These are phyloP conservation scores for Penicillium manginii DNA, from an alignment of 495 filamentous ascomycete genomes.

Conservation along the genomic window DNA sequence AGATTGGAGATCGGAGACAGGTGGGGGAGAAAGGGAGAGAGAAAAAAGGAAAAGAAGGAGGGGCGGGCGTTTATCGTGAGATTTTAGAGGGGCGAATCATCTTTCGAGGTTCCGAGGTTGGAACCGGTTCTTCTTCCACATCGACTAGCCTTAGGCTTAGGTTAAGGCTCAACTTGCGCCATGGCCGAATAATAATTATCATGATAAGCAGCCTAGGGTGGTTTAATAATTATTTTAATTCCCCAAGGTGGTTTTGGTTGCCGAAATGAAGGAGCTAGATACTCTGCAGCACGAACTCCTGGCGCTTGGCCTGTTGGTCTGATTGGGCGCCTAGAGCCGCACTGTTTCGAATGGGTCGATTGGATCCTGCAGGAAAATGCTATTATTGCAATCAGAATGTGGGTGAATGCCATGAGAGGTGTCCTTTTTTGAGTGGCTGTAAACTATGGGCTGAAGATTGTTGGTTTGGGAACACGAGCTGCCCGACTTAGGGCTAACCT, in stretches of 20 bases:
- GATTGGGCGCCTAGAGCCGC: slow-evolving; percentile 24
- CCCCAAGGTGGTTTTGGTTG: not conserved
- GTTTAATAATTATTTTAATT: not conserved
- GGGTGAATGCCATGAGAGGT: not conserved
- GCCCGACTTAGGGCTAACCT: not conserved
- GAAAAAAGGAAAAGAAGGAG: slow-evolving; percentile 1
- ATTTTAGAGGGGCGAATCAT: slow-evolving; percentile 12
- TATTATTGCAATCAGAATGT: not conserved
- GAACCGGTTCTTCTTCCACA: not conserved
- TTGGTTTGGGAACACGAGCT: too few species aligned
- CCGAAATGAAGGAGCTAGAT: slow-evolving; percentile 1
- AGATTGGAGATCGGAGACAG: not conserved
- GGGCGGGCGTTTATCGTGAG: slow-evolving; percentile 1
- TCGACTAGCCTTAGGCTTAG: too few species aligned
- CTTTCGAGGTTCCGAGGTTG: not conserved
- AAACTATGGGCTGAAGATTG: too few species aligned
- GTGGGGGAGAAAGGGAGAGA: slow-evolving; percentile 9
- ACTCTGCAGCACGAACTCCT: slow-evolving; percentile 1
- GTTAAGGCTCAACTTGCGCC: too few species aligned
- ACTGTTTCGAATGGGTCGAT: not conserved
- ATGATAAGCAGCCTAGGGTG: not conserved
- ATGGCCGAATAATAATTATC: too few species aligned
- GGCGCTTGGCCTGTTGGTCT: slow-evolving; percentile 9
- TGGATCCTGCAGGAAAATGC: not conserved
- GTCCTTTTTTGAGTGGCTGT: too few species aligned